These are phyloP conservation scores for Purpureocillium lavendulum DNA, from an alignment of 2,329 filamentous ascomycete species.

Conservation along the genomic window DNA sequence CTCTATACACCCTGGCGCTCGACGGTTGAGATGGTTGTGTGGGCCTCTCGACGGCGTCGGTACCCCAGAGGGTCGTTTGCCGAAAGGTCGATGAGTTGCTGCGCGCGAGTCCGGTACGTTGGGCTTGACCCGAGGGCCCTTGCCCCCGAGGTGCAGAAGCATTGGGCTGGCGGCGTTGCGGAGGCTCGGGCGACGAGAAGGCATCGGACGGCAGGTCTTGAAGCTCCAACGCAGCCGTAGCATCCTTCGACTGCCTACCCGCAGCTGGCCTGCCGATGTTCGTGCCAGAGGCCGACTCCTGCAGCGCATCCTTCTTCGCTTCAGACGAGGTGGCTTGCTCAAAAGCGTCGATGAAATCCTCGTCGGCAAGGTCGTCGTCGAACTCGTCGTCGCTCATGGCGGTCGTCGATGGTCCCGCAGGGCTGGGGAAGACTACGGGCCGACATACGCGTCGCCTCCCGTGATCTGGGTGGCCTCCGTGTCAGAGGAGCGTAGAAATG, in stretches of 20 bases:
- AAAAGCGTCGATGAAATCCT: constrained; percentile 54
- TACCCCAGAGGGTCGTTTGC: constrained; percentile 49
- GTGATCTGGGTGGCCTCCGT: too few species aligned
- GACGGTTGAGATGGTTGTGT: constrained; percentile 16
- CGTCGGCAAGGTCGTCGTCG: constrained; percentile 48
- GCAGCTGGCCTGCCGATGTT: not conserved
- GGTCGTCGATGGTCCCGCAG: not conserved
- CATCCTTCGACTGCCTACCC: not conserved
- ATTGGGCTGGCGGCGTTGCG: constrained; percentile 3
- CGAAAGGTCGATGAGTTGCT: constrained; percentile 31
- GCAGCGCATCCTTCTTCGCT: constrained; percentile 5
- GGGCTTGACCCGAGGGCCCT: constrained; percentile 5
- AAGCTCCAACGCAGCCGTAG: constrained; percentile 28
- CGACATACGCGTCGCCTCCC: too few species aligned
- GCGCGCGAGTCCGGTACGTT: constrained; percentile 21
- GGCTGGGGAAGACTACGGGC: too few species aligned
- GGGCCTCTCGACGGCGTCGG: constrained; percentile 18
- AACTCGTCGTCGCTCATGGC: constrained; percentile 44
- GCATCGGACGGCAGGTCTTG: constrained; percentile 56
- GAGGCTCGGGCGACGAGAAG: constrained; percentile 51
- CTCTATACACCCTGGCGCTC: constrained; percentile 36
- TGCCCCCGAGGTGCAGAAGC: constrained; percentile 7
- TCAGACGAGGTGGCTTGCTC: constrained; percentile 37
- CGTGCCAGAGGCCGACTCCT: not conserved
- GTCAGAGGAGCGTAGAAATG: too few species aligned